phyloP scores from a whole-genome alignment of 1,284 basidiomycete species.

The Rhodotorula sp. region DNA sequence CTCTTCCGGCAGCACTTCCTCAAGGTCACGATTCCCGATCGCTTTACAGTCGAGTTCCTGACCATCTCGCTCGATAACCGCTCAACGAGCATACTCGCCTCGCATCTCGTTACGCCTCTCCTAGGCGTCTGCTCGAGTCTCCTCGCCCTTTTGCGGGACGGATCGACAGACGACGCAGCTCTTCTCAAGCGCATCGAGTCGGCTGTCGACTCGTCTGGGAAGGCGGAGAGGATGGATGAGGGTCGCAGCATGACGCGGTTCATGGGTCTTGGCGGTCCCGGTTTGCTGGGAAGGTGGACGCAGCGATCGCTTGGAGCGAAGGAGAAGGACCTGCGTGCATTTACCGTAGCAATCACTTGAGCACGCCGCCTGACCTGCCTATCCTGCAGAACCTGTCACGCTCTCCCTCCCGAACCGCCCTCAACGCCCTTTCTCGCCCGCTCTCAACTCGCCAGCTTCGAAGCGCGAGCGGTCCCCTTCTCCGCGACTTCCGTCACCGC shows the following conservation, averaged over 20 bases:
- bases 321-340: slow-evolving; percentile 8
- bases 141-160: slow-evolving; percentile 11
- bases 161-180: background rate
- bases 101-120: slow-evolving; percentile 23
- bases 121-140: slow-evolving; percentile 14
- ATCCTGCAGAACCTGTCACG: slow-evolving; percentile 1
- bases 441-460: background rate
- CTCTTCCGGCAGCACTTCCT: background rate
- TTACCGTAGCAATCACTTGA: too few relatives aligned
- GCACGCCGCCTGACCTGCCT: too few relatives aligned
- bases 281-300: slow-evolving; percentile 16
- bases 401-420: slow-evolving; percentile 11
- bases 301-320: background rate
- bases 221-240: slow-evolving; percentile 10
- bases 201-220: slow-evolving; percentile 16
- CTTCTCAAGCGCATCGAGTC: slow-evolving; percentile 2
- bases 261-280: slow-evolving; percentile 11
- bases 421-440: background rate
- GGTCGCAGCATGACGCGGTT: slow-evolving; percentile 8
- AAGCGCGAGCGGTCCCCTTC: background rate
- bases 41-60: slow-evolving; percentile 7
- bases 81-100: slow-evolving; percentile 10
- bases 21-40: background rate
- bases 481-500: background rate
- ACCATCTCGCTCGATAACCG: slow-evolving; percentile 11